Evolutionary conservation across 164 flowering plant species (phyloP).

Genomic region (Chimonanthus praecox): DNA sequence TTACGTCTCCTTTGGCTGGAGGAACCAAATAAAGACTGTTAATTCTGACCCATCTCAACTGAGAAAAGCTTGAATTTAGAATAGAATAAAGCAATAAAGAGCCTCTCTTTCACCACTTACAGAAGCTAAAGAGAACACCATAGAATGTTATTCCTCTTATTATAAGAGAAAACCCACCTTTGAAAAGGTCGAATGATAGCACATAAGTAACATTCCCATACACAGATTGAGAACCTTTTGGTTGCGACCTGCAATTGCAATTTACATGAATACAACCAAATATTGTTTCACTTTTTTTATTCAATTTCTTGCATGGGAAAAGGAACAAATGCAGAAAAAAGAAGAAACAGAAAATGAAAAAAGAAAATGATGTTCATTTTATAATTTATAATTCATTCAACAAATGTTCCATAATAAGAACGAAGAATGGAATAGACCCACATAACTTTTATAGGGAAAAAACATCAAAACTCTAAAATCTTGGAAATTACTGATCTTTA

Average conservation of each 20-base stretch:
- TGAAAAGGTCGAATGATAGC: not conserved
- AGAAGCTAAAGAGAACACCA: constrained; percentile 7
- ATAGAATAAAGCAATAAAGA: constrained; percentile 45
- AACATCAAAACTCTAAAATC: not conserved
- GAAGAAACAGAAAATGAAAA: no score
- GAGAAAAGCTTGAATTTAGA: constrained; percentile 23
- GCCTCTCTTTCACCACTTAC: constrained; percentile 12
- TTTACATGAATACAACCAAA: no score
- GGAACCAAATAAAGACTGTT: constrained; percentile 3
- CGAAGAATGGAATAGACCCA: not conserved
- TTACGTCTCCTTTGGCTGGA: not conserved
- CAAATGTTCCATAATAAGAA: not conserved
- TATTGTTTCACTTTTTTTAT: no score
- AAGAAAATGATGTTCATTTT: not conserved
- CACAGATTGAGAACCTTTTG: no score
- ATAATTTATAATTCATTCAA: no score
- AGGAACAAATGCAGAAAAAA: no score
- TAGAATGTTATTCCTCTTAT: constrained; percentile 16
- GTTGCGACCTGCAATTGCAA: no score
- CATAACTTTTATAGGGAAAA: no score
- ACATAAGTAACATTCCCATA: no score
- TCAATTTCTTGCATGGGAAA: not conserved
- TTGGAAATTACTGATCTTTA: not conserved
- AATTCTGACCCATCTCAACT: not conserved
- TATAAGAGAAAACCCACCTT: not conserved